Base-by-base conservation (phyloP, 179 eudicot species). In the Silene vulgaris region DNA sequence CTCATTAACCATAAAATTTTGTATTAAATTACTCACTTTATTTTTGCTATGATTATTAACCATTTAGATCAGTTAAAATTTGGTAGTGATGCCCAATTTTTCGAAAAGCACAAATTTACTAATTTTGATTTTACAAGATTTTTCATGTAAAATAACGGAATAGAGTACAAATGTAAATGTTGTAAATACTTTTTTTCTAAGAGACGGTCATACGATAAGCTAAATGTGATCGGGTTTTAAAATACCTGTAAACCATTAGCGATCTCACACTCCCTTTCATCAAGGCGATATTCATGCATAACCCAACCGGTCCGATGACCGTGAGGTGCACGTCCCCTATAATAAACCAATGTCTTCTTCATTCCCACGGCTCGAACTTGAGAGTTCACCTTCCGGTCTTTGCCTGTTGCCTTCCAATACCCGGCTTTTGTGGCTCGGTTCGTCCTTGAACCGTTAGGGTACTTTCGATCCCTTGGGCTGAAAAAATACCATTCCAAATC, bases 351-450 rank as follows among this genome's bases (percentile, higher is more conserved):
- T 69, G 97, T 92, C 79, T 92, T 92, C 88, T 92, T 92, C 89
- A 84, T 90, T 9, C 97, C 97, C 13, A 91, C 88, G 0, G 88
- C 86, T 23, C 90, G 78, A 61, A 61, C 84, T 61, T 87, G 88
- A 0, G 93, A 87, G 56, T 76, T 89, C 70, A 92, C 96, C 78
- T 86, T 89, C 48, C 97, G 77, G 28, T 92, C 97, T 80, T 90
- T 92, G 0, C 97, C 97, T 0, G 97, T 92, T 0, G 97, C 92
- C 80, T 92, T 90, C 97, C 97, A 91, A 52, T 91, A 91, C 21
- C 97, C 97, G 5, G 87, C 89, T 76, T 87, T 88, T 1, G 97
- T 91, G 5, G 97, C 97, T 4, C 97, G 84, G 66, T 91, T 91
- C 1, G 97, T 91, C 86, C 97, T 90, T 45, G 97, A 88, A 26